phyloP scores from a whole-genome alignment of 306 rosid genomes.

The Acacia confusa region DNA sequence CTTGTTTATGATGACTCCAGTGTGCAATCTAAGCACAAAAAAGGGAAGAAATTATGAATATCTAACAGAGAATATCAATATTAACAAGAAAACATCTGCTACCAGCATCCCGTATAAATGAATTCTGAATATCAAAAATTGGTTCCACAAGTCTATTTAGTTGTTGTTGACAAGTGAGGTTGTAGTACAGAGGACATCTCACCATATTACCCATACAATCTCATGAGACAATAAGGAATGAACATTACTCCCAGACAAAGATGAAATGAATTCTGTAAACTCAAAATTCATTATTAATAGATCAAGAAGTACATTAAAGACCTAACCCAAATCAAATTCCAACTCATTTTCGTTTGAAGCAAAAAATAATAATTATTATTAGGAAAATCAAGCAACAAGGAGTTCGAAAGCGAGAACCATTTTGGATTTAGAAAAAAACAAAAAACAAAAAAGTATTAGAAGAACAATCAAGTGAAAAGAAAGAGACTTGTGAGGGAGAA shows the following conservation, averaged over 20 bases:
- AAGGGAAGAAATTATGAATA: slow-evolving; percentile 22
- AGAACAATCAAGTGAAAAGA: slow-evolving; percentile 19
- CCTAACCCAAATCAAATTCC: background rate
- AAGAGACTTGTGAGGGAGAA: background rate
- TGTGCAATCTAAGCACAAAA: slow-evolving; percentile 57
- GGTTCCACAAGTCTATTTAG: background rate
- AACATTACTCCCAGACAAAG: background rate
- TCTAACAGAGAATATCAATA: background rate
- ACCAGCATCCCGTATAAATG: background rate
- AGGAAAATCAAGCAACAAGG: background rate
- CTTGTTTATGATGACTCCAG: slow-evolving; percentile 77
- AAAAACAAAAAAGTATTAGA: background rate
- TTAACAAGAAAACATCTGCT: background rate
- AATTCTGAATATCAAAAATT: background rate
- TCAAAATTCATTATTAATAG: background rate
- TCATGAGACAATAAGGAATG: background rate
- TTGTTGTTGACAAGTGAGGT: background rate
- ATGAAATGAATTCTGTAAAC: background rate
- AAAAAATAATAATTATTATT: background rate
- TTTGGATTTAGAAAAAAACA: too few relatives aligned
- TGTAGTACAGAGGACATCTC: background rate
- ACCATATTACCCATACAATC: background rate
- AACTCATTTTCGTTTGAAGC: background rate
- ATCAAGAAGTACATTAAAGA: background rate
- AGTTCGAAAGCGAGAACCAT: background rate